These are phyloP conservation scores for Beauveria scarabaeidicola DNA, from an alignment of 2,329 filamentous ascomycete genomes.

Conservation along the genomic window DNA sequence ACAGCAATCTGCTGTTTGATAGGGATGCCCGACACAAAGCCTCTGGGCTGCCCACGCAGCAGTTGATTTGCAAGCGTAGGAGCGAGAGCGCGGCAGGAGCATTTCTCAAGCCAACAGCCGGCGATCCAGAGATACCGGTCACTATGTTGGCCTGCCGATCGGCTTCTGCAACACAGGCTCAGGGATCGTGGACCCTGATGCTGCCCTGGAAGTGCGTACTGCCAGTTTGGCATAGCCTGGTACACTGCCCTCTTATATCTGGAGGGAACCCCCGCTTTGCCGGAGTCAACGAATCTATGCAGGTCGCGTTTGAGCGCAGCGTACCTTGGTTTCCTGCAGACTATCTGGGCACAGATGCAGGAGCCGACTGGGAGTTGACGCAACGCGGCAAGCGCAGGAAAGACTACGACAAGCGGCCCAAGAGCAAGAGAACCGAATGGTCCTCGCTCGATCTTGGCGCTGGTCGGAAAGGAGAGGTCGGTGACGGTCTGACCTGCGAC, in stretches of 20 bases:
- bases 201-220: slow-evolving; percentile 86
- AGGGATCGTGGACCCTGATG: slow-evolving; percentile 73
- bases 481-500: slow-evolving; percentile 73
- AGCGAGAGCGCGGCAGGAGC: slow-evolving; percentile 53
- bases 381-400: slow-evolving; percentile 45
- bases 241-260: slow-evolving; percentile 71
- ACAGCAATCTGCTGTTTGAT: slow-evolving; percentile 55
- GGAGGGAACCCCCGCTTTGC: slow-evolving; percentile 78
- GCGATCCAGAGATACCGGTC: slow-evolving; percentile 71
- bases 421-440: slow-evolving; percentile 72
- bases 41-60: slow-evolving; percentile 62
- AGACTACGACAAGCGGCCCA: slow-evolving; percentile 35
- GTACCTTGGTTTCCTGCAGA: slow-evolving; percentile 82
- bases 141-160: slow-evolving; percentile 56
- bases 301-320: slow-evolving; percentile 72
- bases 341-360: slow-evolving; percentile 69
- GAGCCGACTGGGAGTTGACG: slow-evolving; percentile 66
- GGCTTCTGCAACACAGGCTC: slow-evolving; percentile 37
- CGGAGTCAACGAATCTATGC: slow-evolving; percentile 69
- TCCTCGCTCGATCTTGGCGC: slow-evolving; percentile 64
- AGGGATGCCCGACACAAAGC: slow-evolving; percentile 57
- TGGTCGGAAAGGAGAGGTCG: slow-evolving; percentile 71
- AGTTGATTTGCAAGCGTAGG: slow-evolving; percentile 71
- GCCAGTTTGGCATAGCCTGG: slow-evolving; percentile 76
- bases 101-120: slow-evolving; percentile 45